Conservation (phyloP, 441 rosid species). For the Eutrema salsugineum region DNA sequence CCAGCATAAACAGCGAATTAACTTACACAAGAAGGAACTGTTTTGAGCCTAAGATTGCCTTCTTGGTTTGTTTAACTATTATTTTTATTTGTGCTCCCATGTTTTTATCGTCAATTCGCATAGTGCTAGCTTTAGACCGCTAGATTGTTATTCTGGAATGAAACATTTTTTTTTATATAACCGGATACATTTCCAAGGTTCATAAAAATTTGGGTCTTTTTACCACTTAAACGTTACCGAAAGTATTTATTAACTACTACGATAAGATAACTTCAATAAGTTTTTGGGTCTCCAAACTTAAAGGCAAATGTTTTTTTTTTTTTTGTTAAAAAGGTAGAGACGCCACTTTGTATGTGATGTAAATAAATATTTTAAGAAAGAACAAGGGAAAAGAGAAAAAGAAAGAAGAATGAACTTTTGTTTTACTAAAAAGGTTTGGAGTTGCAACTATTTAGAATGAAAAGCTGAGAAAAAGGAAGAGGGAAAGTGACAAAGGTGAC, state of each 20-base stretch:
- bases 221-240: too few relatives aligned
- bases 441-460: background rate
- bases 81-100: background rate
- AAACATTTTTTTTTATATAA: background rate
- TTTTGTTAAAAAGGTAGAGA: background rate
- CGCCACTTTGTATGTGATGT: background rate
- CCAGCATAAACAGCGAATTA: conserved; percentile 7
- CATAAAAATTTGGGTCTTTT: too few relatives aligned
- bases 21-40: conserved; percentile 28
- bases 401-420: conserved; percentile 14
- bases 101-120: background rate
- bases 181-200: too few relatives aligned
- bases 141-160: background rate
- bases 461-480: conserved; percentile 2
- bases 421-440: conserved; percentile 8
- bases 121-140: background rate
- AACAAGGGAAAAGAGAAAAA: background rate
- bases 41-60: conserved; percentile 4
- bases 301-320: background rate
- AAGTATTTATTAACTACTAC: background rate
- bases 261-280: background rate
- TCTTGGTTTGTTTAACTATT: background rate
- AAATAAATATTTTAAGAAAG: background rate
- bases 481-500: conserved; percentile 21
- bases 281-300: background rate